Evolutionary conservation across 441 rosid species (phyloP), one percentile per base, ranked within the genome.

Genomic region (Populus tomentosa): DNA sequence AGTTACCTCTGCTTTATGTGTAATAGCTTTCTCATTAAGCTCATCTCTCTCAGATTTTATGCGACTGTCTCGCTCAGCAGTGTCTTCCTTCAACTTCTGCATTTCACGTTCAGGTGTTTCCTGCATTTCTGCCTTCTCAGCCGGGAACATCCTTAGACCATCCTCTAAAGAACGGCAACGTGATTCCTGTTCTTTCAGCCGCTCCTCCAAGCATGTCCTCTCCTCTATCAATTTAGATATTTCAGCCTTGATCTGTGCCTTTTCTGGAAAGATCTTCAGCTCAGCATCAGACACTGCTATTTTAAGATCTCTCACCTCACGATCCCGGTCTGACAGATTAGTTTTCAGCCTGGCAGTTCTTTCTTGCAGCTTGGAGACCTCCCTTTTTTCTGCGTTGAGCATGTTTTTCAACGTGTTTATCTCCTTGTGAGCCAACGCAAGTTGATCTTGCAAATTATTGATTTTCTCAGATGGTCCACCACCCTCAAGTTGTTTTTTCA

Each of bases 251-350:
- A 92, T 89, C 79, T 85, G 90, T 36, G 87, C 85, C 65, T 95
- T 95, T 78, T 92, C 99, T 0, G 94, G 91, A 53, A 87, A 91
- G 63, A 94, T 90, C 84, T 91, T 94, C 87, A 88, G 75, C 85
- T 95, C 97, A 20, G 97, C 94, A 69, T 94, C 98, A 9, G 97
- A 94, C 21, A 92, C 88, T 0, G 91, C 94, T 9, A 79, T 76
- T 83, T 90, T 92, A 80, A 95, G 77, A 2, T 87, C 88, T 66
- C 88, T 80, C 72, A 90, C 77, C 86, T 92, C 97, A 7, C 85
- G 83, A 89, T 91, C 94, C 79, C 93, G 87, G 82, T 87, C 94
- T 10, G 91, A 86, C 80, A 92, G 89, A 83, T 94, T 92, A 53
- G 82, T 77, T 78, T 92, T 91, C 80, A 94, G 81, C 87, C 89